phyloP scores from a whole-genome alignment of 176 grass and related monocot species.

The maize (Zea mays) region DNA sequence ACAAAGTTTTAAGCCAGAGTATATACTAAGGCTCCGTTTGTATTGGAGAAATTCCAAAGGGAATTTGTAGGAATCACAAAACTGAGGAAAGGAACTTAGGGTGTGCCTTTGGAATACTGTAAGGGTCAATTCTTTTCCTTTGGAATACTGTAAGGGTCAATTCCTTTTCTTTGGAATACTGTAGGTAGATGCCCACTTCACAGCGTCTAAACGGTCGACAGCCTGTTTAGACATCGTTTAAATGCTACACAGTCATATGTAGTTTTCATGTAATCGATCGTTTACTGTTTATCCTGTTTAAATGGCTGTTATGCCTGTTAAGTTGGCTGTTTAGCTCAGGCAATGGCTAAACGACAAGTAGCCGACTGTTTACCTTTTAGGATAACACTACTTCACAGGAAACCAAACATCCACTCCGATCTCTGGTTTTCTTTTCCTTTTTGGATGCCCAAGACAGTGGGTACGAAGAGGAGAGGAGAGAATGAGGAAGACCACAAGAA shows the following conservation, averaged over 20 bases:
- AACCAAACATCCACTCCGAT: background rate
- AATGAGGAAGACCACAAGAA: background rate
- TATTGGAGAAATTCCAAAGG: background rate
- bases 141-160: too few relatives aligned
- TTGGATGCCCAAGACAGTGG: background rate
- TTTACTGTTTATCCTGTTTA: background rate
- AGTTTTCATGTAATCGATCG: background rate
- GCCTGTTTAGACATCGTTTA: background rate
- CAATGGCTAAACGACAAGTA: background rate
- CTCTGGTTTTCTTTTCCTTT: background rate
- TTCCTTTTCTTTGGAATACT: background rate
- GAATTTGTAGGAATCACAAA: background rate
- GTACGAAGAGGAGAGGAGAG: background rate
- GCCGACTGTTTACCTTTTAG: background rate
- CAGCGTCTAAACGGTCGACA: background rate
- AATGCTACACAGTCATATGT: background rate
- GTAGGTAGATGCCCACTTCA: background rate
- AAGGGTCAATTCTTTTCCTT: too few relatives aligned
- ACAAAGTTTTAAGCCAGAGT: background rate
- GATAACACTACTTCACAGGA: background rate
- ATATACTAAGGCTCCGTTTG: background rate
- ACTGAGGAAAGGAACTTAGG: background rate
- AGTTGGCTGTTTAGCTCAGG: background rate
- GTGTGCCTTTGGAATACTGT: background rate
- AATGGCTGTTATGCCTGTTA: background rate